These are phyloP conservation scores for Metschnikowia cubensis DNA, from an alignment of 805 yeast species.

Conservation along the genomic window DNA sequence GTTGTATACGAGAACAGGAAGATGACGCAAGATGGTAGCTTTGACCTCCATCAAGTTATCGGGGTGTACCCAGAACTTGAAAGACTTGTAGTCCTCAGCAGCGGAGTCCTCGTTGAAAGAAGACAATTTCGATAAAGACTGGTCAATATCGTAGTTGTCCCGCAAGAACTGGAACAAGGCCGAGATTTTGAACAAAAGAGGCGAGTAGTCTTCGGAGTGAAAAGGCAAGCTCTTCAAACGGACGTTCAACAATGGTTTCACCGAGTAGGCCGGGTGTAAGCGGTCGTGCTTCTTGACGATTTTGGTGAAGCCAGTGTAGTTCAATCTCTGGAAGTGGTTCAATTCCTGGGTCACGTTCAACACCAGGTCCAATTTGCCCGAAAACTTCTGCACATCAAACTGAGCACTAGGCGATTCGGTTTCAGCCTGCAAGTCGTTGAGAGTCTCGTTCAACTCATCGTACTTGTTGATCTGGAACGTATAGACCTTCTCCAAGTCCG, in stretches of 20 bases:
- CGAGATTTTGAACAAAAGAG: constrained; percentile 78
- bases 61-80: constrained; percentile 96
- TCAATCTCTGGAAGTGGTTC: constrained; percentile 85
- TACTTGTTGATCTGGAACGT: constrained; percentile 66
- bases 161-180: constrained; percentile 76
- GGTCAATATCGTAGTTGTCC: constrained; percentile 58
- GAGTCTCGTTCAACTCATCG: constrained; percentile 59
- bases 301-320: constrained; percentile 91
- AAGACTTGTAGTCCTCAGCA: constrained; percentile 50
- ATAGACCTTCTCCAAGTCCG: constrained; percentile 73
- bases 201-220: constrained; percentile 93
- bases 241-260: constrained; percentile 82
- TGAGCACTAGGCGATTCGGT: constrained; percentile 36
- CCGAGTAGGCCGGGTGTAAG: constrained; percentile 82
- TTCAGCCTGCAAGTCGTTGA: constrained; percentile 59
- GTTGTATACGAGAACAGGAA: constrained; percentile 81
- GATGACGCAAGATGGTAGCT: constrained; percentile 87
- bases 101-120: constrained; percentile 39
- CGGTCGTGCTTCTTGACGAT: constrained; percentile 96
- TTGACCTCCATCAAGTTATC: constrained; percentile 96
- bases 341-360: constrained; percentile 76
- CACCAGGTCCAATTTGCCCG: constrained; percentile 65
- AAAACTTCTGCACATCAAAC: constrained; percentile 61
- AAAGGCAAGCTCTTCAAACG: constrained; percentile 84
- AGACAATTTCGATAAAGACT: constrained; percentile 47